Percentiles rank a stretch among this genome's conserved stretches.
Evolutionary conservation across 2,329 filamentous ascomycete species (phyloP).

Genomic region (Ophiosphaerella herpotricha): DNA sequence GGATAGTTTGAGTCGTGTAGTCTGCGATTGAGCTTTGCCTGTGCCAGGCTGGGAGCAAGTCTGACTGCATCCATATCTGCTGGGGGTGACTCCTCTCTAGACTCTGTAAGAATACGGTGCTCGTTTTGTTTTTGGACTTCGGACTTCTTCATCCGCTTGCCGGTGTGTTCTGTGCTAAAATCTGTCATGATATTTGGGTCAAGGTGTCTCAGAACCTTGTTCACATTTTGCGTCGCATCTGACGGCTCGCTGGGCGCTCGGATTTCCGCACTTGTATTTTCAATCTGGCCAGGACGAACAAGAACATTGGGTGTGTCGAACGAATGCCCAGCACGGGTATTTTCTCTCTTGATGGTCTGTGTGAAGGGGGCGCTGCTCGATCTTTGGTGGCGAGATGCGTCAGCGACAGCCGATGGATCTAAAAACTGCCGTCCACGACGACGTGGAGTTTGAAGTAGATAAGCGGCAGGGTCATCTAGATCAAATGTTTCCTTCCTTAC

Average conservation of each 20-base stretch:
- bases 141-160: conserved; percentile 25
- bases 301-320: background rate
- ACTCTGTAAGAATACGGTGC: conserved; percentile 30
- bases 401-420: conserved; percentile 11
- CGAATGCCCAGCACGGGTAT: background rate
- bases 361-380: conserved; percentile 36
- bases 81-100: conserved; percentile 28
- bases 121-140: conserved; percentile 9
- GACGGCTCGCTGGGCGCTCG: conserved; percentile 29
- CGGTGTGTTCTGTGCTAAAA: conserved; percentile 14
- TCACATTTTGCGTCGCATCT: conserved; percentile 2
- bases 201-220: conserved; percentile 24
- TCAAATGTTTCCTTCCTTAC: conserved; percentile 50
- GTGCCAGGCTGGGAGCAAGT: conserved; percentile 26
- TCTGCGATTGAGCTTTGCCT: conserved; percentile 31
- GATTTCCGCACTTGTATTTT: conserved; percentile 10
- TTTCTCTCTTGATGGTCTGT: conserved; percentile 22
- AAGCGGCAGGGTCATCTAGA: conserved; percentile 46
- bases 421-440: conserved; percentile 10
- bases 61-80: conserved; percentile 16
- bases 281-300: background rate
- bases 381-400: conserved; percentile 28
- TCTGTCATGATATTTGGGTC: conserved; percentile 31
- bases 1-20: conserved; percentile 16
- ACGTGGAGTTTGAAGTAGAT: conserved; percentile 38